Base-by-base conservation (phyloP, 2,329 filamentous ascomycete genomes). In the Diaporthe citrichinensis region DNA sequence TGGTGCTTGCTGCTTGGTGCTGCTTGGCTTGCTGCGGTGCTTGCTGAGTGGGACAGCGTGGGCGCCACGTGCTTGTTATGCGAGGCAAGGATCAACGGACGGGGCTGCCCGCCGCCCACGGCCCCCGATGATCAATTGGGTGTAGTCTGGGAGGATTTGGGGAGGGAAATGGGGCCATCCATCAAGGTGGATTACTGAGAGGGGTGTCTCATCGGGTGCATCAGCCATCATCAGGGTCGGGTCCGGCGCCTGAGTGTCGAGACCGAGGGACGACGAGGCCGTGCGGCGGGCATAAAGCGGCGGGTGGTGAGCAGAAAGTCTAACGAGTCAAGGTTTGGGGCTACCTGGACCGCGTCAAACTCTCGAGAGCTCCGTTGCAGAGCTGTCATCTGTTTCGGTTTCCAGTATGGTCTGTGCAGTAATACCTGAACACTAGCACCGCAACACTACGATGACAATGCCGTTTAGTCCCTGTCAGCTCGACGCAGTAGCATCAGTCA, bases 41-140 rank as follows among this genome's bases (percentile, higher is more conserved):
- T 17, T 58, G 23, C 46, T 28, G 46, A 15, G 65, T 55, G 65
- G 34, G 23, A 55, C 49, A n/a, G 65, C 65, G 49, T 69, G 65
- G 17, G 46, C 14, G 73, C 73, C 73, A 75, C 73, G 73, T 75
- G 73, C 57, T 58, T 25, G 15, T 55, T 41, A 75, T 71, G 73
- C 73, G 73, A 46, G 73, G 49, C 73, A 75, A 49, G 73, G 73
- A 75, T 75, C 58, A 53, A 17, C 46, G 59, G 55, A 65, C 59
- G 59, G 59, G 72, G 65, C 46, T 69, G 65, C 65, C 65, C 34
- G 65, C n/a, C 15, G 49, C 46, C 44, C 28, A 28, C n/a, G 65
- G 65, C 49, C 65, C 49, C 28, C 34, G 62, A 39, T 36, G 31
- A 68, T 68, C 62, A 68, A 36, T 68, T 31, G 44, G 39, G 44